A percentile compares a stretch with the other conserved stretches of the same genome.
phyloP scores from a whole-genome alignment of 2,329 filamentous ascomycete genomes.

The Fusarium sp. region DNA sequence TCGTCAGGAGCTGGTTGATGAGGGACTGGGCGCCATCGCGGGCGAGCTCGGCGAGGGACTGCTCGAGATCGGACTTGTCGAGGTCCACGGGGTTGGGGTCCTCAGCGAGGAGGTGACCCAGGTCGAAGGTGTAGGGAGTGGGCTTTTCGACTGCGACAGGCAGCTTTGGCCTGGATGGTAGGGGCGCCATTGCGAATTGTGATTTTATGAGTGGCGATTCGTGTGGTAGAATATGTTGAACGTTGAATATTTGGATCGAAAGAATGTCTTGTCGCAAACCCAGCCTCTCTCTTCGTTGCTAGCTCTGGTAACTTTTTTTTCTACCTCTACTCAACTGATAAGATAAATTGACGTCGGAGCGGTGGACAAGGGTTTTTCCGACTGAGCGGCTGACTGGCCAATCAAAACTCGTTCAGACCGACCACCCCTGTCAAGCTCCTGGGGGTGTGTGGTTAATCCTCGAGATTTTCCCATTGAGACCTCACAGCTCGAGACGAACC shows the following conservation, averaged over 20 bases:
- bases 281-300: constrained; percentile 20
- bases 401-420: constrained; percentile 18
- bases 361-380: constrained; percentile 41
- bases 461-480: constrained; percentile 45
- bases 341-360: constrained; percentile 40
- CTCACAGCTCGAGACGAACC: constrained; percentile 38
- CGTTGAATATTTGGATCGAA: background rate
- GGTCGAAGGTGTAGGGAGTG: constrained; percentile 90
- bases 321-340: constrained; percentile 36
- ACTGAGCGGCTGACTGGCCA: constrained; percentile 12
- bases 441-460: constrained; percentile 40
- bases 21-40: constrained; percentile 91
- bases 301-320: constrained; percentile 39
- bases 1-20: constrained; percentile 92
- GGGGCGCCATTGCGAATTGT: constrained; percentile 46
- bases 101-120: constrained; percentile 83
- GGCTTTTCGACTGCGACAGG: constrained; percentile 77
- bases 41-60: constrained; percentile 73
- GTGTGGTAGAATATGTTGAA: background rate
- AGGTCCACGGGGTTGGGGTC: constrained; percentile 83
- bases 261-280: constrained; percentile 15
- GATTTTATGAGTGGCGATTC: constrained; percentile 2
- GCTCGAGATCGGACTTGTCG: constrained; percentile 64
- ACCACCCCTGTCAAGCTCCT: constrained; percentile 15
- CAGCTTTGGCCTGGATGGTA: constrained; percentile 56